Base-by-base conservation (phyloP, 768 basidiomycete species). In the Calvatia gigantea region DNA sequence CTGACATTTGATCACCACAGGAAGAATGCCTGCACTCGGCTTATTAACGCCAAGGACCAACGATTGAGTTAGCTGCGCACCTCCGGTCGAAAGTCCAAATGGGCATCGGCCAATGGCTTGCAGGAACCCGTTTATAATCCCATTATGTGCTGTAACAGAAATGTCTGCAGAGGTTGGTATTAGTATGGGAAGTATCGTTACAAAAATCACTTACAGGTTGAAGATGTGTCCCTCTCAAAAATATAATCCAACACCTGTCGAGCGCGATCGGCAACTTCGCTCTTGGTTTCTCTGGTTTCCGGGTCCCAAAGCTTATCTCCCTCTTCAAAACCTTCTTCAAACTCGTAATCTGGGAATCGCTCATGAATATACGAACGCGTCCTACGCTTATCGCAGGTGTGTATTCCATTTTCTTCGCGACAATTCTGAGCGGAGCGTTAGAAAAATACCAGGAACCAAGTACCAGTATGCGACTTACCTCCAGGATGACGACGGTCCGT, bases 341-440 rank as follows among this genome's bases (percentile, higher is more conserved):
- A 77, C 11, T 51, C 60, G 62, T 84, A 84, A 6, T 70, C 64
- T 0, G 84, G 82, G 62, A 81, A 89, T 3, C 73, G 61, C 0
- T 56, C 52, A 0, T 67, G 61, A 56, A 91, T 84, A 51, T 79
- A 75, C 4, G 61, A 54, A 6, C 50, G 31, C 0, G 79, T 73
- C 32, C 70, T 73, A 17, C 74, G 72, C 60, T 80, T 78, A 66
- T 91, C 89, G 61, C 87, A 89, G 0, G 87, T 89, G 56, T 89
- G 87, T 1, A 81, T 76, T 0, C 87, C 82, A 58, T 81, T 79
- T 58, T 77, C 76, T 65, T 91, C 89, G 21, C 88, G 80, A 45
- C 82, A 78, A 57, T 85, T 77, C 89, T 91, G 55, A 6, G 7
- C 29, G n/a, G 37, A 27, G 23, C 6, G 8, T 35, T 7, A n/a